Conservation (phyloP, 208 protist genomes). For the Angomonas desouzai region DNA sequence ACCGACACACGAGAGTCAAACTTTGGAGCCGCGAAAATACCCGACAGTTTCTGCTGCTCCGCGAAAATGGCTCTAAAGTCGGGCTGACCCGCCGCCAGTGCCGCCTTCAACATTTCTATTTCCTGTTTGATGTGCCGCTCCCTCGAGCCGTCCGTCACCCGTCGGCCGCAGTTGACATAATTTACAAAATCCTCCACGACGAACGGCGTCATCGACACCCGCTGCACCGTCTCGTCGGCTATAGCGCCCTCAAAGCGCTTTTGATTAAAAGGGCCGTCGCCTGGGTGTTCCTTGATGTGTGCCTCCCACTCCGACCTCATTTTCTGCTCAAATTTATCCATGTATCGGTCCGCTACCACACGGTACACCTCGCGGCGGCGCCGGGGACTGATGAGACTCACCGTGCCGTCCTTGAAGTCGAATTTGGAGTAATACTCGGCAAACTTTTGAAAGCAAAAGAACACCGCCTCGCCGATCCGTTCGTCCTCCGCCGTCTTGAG, state of each 20-base stretch:
- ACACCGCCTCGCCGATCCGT: constrained; percentile 79
- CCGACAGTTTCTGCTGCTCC: constrained; percentile 43
- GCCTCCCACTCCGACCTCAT: constrained; percentile 62
- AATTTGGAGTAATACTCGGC: constrained; percentile 88
- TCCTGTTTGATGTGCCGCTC: constrained; percentile 50
- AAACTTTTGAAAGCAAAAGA: constrained; percentile 76
- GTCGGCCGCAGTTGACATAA: constrained; percentile 83
- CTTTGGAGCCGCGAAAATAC: background rate
- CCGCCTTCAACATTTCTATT: constrained; percentile 47
- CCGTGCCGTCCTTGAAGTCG: constrained; percentile 72
- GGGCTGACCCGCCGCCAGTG: constrained; percentile 35
- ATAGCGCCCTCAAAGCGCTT: constrained; percentile 52
- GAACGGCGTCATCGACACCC: constrained; percentile 45
- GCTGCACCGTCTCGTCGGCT: constrained; percentile 58
- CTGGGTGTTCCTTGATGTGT: constrained; percentile 32
- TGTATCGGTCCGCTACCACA: constrained; percentile 42
- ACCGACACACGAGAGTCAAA: constrained; percentile 9
- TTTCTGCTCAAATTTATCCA: constrained; percentile 34
- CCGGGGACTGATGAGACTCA: constrained; percentile 82
- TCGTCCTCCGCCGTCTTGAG: constrained; percentile 74
- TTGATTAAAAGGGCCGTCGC: constrained; percentile 50
- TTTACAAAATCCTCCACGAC: constrained; percentile 90
- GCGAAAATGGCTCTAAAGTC: constrained; percentile 23
- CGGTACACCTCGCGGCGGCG: constrained; percentile 73
- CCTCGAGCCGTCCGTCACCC: constrained; percentile 35